phyloP scores from a whole-genome alignment of 495 filamentous ascomycete species.

The Beverwykella pulmonaria region DNA sequence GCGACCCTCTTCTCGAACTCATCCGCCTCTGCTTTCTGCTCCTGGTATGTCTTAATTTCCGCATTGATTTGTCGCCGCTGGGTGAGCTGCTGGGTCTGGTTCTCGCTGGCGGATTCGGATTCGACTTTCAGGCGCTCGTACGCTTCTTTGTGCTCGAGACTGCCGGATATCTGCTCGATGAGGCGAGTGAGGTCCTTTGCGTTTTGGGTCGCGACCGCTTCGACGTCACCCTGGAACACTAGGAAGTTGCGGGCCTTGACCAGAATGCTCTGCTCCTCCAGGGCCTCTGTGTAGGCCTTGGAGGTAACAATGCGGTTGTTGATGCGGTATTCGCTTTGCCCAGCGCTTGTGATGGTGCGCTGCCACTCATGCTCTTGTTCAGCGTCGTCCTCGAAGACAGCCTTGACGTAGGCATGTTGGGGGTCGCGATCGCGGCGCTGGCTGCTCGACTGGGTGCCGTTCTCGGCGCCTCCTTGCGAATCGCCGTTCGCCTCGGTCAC shows the following conservation, averaged over 20 bases:
- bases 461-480: slow-evolving; percentile 57
- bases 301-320: slow-evolving; percentile 88
- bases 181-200: slow-evolving; percentile 91
- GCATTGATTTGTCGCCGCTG: slow-evolving; percentile 92
- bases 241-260: slow-evolving; percentile 98
- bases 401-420: slow-evolving; percentile 96
- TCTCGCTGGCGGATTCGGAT: slow-evolving; percentile 82
- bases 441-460: slow-evolving; percentile 53
- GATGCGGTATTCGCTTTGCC: slow-evolving; percentile 94
- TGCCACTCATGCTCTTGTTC: slow-evolving; percentile 96
- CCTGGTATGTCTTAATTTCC: slow-evolving; percentile 95
- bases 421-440: slow-evolving; percentile 78
- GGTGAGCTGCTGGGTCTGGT: slow-evolving; percentile 82
- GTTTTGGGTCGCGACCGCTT: slow-evolving; percentile 93
- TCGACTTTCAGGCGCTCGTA: slow-evolving; percentile 88
- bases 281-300: slow-evolving; percentile 87
- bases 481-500: slow-evolving; percentile 56
- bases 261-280: slow-evolving; percentile 93
- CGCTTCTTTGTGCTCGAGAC: slow-evolving; percentile 91
- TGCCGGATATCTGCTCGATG: slow-evolving; percentile 97
- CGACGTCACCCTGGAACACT: slow-evolving; percentile 97
- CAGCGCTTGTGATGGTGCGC: slow-evolving; percentile 83
- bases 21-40: slow-evolving; percentile 95
- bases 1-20: slow-evolving; percentile 84
- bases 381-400: slow-evolving; percentile 96